A percentile compares a stretch with the other conserved stretches of the same genome.
These are phyloP conservation scores for Pyrenophora teres DNA, from an alignment of 2,329 filamentous ascomycete genomes.

Conservation along the genomic window DNA sequence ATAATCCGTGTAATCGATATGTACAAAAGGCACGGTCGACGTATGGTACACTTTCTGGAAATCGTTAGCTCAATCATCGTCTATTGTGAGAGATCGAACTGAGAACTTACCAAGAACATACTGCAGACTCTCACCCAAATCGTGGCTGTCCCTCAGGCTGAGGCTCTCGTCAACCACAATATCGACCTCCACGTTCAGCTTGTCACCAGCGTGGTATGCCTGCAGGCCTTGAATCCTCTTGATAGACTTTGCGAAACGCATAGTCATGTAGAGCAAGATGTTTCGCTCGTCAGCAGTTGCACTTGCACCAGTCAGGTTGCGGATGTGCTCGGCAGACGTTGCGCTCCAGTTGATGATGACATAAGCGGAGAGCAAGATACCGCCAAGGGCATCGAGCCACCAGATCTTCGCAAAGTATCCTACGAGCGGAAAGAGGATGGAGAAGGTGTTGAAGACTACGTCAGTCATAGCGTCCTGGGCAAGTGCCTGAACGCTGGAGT, in stretches of 20 bases:
- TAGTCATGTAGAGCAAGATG: slow-evolving; percentile 84
- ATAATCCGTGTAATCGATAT: slow-evolving; percentile 57
- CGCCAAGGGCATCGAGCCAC: slow-evolving; percentile 83
- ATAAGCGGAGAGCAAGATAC: slow-evolving; percentile 74
- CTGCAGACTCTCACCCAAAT: slow-evolving; percentile 76
- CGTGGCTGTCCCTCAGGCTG: slow-evolving; percentile 77
- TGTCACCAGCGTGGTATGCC: slow-evolving; percentile 84
- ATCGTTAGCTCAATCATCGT: slow-evolving; percentile 9
- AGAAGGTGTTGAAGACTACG: slow-evolving; percentile 88
- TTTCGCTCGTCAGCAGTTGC: slow-evolving; percentile 82
- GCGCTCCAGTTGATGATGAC: slow-evolving; percentile 80
- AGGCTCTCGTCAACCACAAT: slow-evolving; percentile 80
- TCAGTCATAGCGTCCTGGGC: slow-evolving; percentile 72
- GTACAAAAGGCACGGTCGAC: slow-evolving; percentile 64
- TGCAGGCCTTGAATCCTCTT: slow-evolving; percentile 82
- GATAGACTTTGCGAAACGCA: slow-evolving; percentile 90
- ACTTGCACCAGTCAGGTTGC: slow-evolving; percentile 78
- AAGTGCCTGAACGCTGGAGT: slow-evolving; percentile 82
- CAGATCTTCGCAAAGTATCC: slow-evolving; percentile 77
- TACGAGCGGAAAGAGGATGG: slow-evolving; percentile 82
- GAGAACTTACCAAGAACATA: slow-evolving; percentile 68
- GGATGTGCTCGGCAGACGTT: slow-evolving; percentile 76
- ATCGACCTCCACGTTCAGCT: slow-evolving; percentile 82
- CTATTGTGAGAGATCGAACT: neutral
- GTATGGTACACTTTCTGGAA: slow-evolving; percentile 70